Evolutionary conservation across 257 asterid genomes (phyloP), one percentile per base, ranked within the genome.

Genomic region (Sherardia arvensis): DNA sequence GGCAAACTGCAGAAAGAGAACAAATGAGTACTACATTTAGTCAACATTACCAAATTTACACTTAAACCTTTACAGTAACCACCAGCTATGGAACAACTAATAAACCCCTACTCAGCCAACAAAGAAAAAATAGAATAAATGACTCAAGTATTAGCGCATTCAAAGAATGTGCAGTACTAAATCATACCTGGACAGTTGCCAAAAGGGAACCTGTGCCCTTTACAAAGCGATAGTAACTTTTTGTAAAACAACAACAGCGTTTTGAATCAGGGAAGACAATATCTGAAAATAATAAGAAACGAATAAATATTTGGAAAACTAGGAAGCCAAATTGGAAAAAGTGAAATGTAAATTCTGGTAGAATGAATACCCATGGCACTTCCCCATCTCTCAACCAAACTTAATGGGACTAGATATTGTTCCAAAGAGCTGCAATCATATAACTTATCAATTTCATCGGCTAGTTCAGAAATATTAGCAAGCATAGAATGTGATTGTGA

Each of bases 201-300:
- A 88, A 73, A 67, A 88, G 83, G 7, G 96, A 91, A 56, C 98
- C 98, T 7, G 98, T 91, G 66, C 98, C 98, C 84, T 91, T 91
- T 73, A 88, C 91, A 20, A 79, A 91, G 53, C 98, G 86, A 71
- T 81, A 91, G 71, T 91, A 91, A 75, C 98, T 91, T 73, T 91
- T 91, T 59, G 96, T 91, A 77, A 91, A 88, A 75, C 98, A 88
- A 76, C 98, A 91, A 53, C 95, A 88, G 59, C 96, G 95, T 70
- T 74, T 86, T 56, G 98, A 91, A 69, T 80, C 87, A 33, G 94
- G 94, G 77, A 81, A 91, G 75, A 91, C 98, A 73, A 91, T 84
- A 86, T 91, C 98, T 88, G 70, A 66, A 67, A 68, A 63, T 63
- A 62, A 21, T 55, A 82, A 64, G 66, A 64, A 53, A 51, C 29